Evolutionary conservation across 1,284 basidiomycete species (phyloP).

Genomic region (Trichosporon coremiiforme): DNA sequence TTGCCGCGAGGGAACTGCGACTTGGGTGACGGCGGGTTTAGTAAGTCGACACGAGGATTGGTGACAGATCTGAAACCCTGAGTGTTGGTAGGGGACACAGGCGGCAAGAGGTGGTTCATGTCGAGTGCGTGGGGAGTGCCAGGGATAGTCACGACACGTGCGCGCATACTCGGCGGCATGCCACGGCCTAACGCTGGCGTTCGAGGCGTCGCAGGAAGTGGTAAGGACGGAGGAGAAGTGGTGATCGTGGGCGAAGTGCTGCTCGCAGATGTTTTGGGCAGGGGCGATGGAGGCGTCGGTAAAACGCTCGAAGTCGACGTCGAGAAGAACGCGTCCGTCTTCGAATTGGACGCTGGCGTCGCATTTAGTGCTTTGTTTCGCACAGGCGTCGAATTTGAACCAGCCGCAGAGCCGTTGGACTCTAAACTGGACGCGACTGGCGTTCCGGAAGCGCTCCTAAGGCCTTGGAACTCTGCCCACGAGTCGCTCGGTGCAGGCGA

Average conservation of each 20-base stretch:
- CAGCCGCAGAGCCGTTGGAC: background rate
- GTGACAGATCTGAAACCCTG: slow-evolving; percentile 15
- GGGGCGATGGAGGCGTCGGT: slow-evolving; percentile 5
- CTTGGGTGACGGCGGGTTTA: background rate
- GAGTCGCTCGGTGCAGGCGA: slow-evolving; percentile 11
- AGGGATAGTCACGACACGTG: slow-evolving; percentile 28
- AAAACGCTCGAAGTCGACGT: slow-evolving; percentile 17
- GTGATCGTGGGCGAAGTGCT: background rate
- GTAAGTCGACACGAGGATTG: background rate
- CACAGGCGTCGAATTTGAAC: background rate
- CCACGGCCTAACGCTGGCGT: slow-evolving; percentile 16
- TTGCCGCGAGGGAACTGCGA: background rate
- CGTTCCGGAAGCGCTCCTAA: slow-evolving; percentile 1
- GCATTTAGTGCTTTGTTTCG: background rate
- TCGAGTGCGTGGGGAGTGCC: background rate
- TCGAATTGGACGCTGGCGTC: slow-evolving; percentile 34
- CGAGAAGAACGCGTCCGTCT: slow-evolving; percentile 52
- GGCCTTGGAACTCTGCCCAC: slow-evolving; percentile 11
- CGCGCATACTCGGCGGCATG: slow-evolving; percentile 20
- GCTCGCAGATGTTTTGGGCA: background rate
- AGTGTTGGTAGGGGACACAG: background rate
- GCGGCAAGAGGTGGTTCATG: slow-evolving; percentile 21
- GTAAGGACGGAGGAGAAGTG: background rate
- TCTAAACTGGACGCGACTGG: slow-evolving; percentile 2
- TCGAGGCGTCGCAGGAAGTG: background rate